phyloP scores from a whole-genome alignment of 306 rosid genomes.

The Vicia faba region DNA sequence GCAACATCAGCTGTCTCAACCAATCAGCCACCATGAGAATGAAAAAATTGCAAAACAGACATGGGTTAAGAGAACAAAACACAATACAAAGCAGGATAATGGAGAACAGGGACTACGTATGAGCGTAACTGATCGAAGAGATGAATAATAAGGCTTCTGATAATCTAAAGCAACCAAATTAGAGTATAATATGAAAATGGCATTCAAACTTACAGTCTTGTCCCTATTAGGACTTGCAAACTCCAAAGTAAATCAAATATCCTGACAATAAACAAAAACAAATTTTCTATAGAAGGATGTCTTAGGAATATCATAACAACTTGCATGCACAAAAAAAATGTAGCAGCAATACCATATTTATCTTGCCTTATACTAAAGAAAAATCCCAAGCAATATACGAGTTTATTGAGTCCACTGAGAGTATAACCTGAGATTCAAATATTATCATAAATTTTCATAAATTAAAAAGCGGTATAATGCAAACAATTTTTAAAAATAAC shows the following conservation, averaged over 20 bases:
- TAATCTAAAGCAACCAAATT: constrained; percentile 13
- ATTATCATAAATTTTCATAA: constrained; percentile 21
- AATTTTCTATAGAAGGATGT: constrained; percentile 27
- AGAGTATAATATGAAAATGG: not conserved
- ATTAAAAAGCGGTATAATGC: constrained; percentile 7
- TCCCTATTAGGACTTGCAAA: constrained; percentile 71
- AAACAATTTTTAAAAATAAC: too few species aligned
- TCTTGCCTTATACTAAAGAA: constrained; percentile 83
- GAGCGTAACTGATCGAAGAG: constrained; percentile 6
- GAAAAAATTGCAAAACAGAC: constrained; percentile 28
- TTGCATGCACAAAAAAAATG: constrained; percentile 20
- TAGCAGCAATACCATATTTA: constrained; percentile 70
- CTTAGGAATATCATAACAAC: constrained; percentile 29
- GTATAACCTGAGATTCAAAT: constrained; percentile 56
- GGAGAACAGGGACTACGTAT: too few species aligned
- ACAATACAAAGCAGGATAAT: constrained; percentile 1
- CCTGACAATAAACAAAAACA: constrained; percentile 56
- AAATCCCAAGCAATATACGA: constrained; percentile 99
- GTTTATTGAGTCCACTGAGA: constrained; percentile 76
- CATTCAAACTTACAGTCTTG: constrained; percentile 65
- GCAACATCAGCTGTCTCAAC: constrained; percentile 76
- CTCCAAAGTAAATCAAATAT: constrained; percentile 90
- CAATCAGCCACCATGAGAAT: constrained; percentile 35
- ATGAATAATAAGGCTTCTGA: constrained; percentile 17
- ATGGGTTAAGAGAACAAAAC: not conserved